Conservation (phyloP, 2,329 filamentous ascomycete species). For the Reticulascus tulasneorum region DNA sequence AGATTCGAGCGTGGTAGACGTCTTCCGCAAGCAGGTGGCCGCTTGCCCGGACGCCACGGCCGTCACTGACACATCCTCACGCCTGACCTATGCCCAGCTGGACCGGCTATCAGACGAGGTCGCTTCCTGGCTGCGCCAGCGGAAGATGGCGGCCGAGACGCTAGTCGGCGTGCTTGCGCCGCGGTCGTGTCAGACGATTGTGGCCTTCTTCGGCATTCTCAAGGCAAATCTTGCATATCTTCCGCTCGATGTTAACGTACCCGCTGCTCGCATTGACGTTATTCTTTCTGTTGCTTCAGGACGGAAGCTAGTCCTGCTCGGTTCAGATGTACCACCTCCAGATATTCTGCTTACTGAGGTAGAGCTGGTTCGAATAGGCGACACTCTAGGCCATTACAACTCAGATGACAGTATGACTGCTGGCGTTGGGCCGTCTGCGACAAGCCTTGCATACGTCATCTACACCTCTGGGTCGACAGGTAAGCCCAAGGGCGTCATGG, state of each 20-base stretch:
- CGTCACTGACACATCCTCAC: slow-evolving; percentile 10
- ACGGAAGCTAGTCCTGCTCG: slow-evolving; percentile 13
- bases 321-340: slow-evolving; percentile 1
- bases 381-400: too few relatives aligned
- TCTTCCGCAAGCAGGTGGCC: slow-evolving; percentile 17
- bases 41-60: slow-evolving; percentile 10
- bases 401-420: too few relatives aligned
- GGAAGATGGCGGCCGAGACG: too few relatives aligned
- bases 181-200: slow-evolving; percentile 18
- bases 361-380: slow-evolving; percentile 9
- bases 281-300: slow-evolving; percentile 12
- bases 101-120: slow-evolving; percentile 15
- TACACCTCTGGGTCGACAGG: slow-evolving; percentile 8
- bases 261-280: slow-evolving; percentile 11
- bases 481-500: slow-evolving; percentile 7
- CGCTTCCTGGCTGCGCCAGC: too few relatives aligned
- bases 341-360: slow-evolving; percentile 2
- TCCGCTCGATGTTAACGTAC: slow-evolving; percentile 16
- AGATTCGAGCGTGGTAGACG: slow-evolving; percentile 16
- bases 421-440: too few relatives aligned
- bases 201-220: slow-evolving; percentile 18
- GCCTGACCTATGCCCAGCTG: slow-evolving; percentile 18
- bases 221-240: slow-evolving; percentile 21
- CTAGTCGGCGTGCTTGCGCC: slow-evolving; percentile 15
- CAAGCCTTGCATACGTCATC: slow-evolving; percentile 5